Percentiles rank a stretch among this genome's conserved stretches.
These are phyloP conservation scores for Epicoccum sorghinum DNA, from an alignment of 2,329 filamentous ascomycete species.

Conservation along the genomic window DNA sequence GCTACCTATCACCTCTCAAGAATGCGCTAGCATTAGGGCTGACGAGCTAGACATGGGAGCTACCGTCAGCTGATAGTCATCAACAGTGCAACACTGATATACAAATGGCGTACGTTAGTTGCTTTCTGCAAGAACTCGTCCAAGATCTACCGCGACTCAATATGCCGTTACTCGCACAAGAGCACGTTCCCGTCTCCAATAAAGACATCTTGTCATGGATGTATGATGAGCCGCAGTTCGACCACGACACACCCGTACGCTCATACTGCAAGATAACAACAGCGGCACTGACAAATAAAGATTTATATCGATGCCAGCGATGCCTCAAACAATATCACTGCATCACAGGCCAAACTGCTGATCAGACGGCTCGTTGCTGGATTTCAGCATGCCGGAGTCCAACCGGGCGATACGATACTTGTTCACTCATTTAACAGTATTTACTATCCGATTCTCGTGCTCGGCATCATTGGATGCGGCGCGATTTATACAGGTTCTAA, in stretches of 20 bases:
- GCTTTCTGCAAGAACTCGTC: too few relatives aligned
- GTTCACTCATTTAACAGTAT: slow-evolving; percentile 55
- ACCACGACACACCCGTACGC: neutral
- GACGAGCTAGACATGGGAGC: too few relatives aligned
- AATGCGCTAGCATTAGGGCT: too few relatives aligned
- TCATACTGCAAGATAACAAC: neutral
- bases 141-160: neutral
- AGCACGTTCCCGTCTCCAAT: slow-evolving; percentile 15
- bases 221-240: slow-evolving; percentile 15
- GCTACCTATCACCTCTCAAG: too few relatives aligned
- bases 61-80: too few relatives aligned
- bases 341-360: slow-evolving; percentile 51
- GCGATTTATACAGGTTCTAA: slow-evolving; percentile 49
- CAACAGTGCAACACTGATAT: too few relatives aligned
- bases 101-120: too few relatives aligned
- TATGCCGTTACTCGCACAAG: slow-evolving; percentile 29
- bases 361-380: slow-evolving; percentile 60
- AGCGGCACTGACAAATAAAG: slow-evolving; percentile 28
- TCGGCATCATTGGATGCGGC: slow-evolving; percentile 40
- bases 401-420: slow-evolving; percentile 57
- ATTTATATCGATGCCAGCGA: slow-evolving; percentile 59
- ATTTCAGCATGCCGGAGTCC: slow-evolving; percentile 54
- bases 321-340: slow-evolving; percentile 54
- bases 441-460: slow-evolving; percentile 22
- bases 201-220: slow-evolving; percentile 24